A percentile compares a stretch with the other conserved stretches of the same genome.
Conservation (phyloP, 2,329 filamentous ascomycete species). For the Thielaviopsis ethacetica region DNA sequence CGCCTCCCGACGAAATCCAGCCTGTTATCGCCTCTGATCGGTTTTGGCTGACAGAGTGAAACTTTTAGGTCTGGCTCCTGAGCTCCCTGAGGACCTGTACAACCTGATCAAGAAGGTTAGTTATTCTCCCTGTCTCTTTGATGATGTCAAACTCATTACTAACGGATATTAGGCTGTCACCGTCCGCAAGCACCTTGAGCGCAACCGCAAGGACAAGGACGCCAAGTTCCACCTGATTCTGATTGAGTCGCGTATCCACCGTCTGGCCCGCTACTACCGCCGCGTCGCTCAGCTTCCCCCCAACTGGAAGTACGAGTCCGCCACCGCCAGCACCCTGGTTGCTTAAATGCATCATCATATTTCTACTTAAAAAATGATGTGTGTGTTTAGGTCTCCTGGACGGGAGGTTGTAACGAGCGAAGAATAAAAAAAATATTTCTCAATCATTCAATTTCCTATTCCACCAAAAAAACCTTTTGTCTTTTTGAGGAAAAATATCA, state of each 20-base stretch:
- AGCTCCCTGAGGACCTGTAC: conserved; percentile 98
- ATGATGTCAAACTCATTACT: neutral
- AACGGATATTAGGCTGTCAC: conserved; percentile 56
- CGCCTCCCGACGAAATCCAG: conserved; percentile 8
- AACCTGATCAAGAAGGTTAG: conserved; percentile 99
- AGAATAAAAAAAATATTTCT: conserved; percentile 11
- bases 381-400: conserved; percentile 9
- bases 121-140: neutral
- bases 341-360: conserved; percentile 40
- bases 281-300: conserved; percentile 70
- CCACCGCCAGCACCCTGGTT: conserved; percentile 87
- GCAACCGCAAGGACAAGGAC: conserved; percentile 99
- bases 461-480: conserved; percentile 1
- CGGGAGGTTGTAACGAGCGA: conserved; percentile 8
- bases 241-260: conserved; percentile 99
- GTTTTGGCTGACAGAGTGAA: conserved; percentile 92
- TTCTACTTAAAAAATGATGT: conserved; percentile 8
- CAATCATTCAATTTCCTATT: conserved; percentile 8
- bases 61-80: conserved; percentile 83
- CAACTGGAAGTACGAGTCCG: conserved; percentile 98
- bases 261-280: conserved; percentile 99
- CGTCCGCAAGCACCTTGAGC: conserved; percentile 99
- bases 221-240: conserved; percentile 99
- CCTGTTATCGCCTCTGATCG: conserved; percentile 60
- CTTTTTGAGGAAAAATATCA: neutral